Conservation (phyloP, 2,329 filamentous ascomycete species). For the Penicillium sp. region DNA sequence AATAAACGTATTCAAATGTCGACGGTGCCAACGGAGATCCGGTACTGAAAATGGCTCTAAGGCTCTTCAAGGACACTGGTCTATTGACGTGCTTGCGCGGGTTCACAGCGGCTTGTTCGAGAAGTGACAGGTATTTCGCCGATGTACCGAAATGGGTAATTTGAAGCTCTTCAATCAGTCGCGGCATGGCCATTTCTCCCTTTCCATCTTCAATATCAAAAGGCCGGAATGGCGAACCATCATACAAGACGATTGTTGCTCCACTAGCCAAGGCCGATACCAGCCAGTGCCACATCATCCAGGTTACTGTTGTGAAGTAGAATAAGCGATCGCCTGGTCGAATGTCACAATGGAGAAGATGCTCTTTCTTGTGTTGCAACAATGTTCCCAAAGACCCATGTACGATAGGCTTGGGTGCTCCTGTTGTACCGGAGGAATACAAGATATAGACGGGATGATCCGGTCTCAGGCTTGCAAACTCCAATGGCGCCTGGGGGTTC, state of each 20-base stretch:
- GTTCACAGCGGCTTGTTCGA: conserved; percentile 73
- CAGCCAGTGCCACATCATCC: conserved; percentile 99
- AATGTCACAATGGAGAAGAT: conserved; percentile 81
- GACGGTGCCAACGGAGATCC: conserved; percentile 89
- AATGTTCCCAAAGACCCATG: conserved; percentile 88
- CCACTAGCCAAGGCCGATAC: conserved; percentile 81
- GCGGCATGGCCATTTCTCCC: conserved; percentile 77
- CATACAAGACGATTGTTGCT: conserved; percentile 81
- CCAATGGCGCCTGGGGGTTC: conserved; percentile 44
- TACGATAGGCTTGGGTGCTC: conserved; percentile 85
- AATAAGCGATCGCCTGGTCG: conserved; percentile 70
- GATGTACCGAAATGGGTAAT: conserved; percentile 96
- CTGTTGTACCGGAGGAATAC: conserved; percentile 89
- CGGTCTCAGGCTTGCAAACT: conserved; percentile 75
- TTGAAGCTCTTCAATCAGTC: conserved; percentile 72
- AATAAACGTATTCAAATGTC: conserved; percentile 87
- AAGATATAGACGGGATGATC: conserved; percentile 92
- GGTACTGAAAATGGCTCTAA: conserved; percentile 90
- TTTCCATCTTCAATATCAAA: conserved; percentile 55
- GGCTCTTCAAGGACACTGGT: conserved; percentile 43
- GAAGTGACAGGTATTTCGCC: conserved; percentile 85
- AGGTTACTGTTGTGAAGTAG: conserved; percentile 92
- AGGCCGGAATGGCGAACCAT: conserved; percentile 84
- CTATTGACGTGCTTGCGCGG: conserved; percentile 54
- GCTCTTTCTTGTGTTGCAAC: conserved; percentile 96